Base-by-base conservation (phyloP, 202 grass and related monocot genomes). In the Tripidium arundinaceum region DNA sequence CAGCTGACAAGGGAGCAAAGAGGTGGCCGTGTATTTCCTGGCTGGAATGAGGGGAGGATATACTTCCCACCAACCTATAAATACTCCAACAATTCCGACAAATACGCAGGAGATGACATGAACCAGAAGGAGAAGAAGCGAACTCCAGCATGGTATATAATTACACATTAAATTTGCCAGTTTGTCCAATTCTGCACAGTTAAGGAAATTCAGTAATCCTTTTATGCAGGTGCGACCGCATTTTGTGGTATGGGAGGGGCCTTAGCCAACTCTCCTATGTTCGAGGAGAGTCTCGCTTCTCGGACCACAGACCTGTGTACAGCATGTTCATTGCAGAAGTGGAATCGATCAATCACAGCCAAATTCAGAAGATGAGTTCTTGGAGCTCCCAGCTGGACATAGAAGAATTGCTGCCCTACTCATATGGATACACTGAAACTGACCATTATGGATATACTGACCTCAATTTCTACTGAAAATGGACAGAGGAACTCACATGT, bases 1-100 rank as follows among this genome's bases (percentile, higher is more conserved):
- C 84, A 94, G 94, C 83, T 97, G 67, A 87, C 85, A 54, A 90
- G 85, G 22, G 91, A 97, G 52, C 89, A 97, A 85, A 92, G 91
- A 83, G 72, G 84, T 1, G 87, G 89, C 2, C 94, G 74, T 8
- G 94, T 97, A 31, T 97, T 97, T 75, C 74, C 81, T 0, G 85
- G 91, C 15, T 97, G 94, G 94, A 90, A 87, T 37, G 94, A 97
- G 76, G 94, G 91, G 66, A 92, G 85, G 76, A 97, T 97, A 92
- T 97, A 97, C 76, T 97, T 97, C 43, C 94, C 94, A 18, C 94
- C 91, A 0, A 97, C 94, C 24, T 97, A 97, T 66, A 97, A 97
- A 75, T 97, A 97, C 80, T 97, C 91, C 3, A 92, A 90, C 65
- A 97, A 97, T 84, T 97, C 94, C 0, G 94, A 97, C 61, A 87